Evolutionary conservation across 176 grass and related monocot species (phyloP).

Genomic region (Musa schizocarpa): DNA sequence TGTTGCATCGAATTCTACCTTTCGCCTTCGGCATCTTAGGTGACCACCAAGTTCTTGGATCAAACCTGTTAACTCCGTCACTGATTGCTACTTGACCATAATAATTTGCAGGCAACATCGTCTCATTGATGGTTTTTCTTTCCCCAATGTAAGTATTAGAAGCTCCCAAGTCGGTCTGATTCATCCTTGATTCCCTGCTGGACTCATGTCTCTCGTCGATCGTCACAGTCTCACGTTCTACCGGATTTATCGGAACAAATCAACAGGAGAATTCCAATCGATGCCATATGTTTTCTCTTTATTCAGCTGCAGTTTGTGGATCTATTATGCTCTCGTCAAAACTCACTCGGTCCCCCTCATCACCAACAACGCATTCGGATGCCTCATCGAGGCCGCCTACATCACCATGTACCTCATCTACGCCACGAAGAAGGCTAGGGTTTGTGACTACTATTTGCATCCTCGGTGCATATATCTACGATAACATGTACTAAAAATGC

Average conservation of each 20-base stretch:
- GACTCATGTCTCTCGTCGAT: too few species aligned
- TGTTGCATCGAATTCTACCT: too few species aligned
- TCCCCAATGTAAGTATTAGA: constrained; percentile 53
- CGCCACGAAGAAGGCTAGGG: constrained; percentile 45
- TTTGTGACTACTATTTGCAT: neutral
- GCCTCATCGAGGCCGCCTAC: constrained; percentile 79
- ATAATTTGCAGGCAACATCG: constrained; percentile 54
- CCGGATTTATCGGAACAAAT: constrained; percentile 55
- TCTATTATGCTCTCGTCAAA: constrained; percentile 75
- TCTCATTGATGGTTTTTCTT: constrained; percentile 76
- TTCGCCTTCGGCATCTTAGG: constrained; percentile 62
- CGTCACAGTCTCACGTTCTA: constrained; percentile 66
- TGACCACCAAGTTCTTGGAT: neutral
- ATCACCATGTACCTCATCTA: constrained; percentile 52
- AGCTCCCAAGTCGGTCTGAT: neutral
- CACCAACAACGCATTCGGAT: constrained; percentile 64
- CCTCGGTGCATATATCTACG: neutral
- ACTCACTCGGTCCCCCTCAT: constrained; percentile 48
- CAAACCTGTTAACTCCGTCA: neutral
- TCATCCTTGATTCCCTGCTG: neutral
- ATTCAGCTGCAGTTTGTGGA: constrained; percentile 86
- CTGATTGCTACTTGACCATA: neutral
- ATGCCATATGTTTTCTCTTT: constrained; percentile 80
- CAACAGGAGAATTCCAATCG: constrained; percentile 76
- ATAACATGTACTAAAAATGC: neutral